phyloP scores from a whole-genome alignment of 352 stramenopile genomes.

The Aphanomyces stellatus region DNA sequence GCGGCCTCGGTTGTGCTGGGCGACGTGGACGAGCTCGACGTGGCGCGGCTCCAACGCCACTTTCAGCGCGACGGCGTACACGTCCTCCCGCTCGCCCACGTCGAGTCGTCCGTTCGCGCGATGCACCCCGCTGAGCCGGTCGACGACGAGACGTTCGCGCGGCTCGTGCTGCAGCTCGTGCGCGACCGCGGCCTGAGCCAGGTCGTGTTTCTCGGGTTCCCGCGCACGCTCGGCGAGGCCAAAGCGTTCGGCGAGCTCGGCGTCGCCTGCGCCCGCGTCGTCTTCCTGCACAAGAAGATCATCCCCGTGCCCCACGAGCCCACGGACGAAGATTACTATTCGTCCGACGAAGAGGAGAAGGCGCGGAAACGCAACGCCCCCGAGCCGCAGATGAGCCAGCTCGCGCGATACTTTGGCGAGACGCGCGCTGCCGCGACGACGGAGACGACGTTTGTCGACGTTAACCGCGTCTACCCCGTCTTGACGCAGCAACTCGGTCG shows the following conservation, averaged over 20 bases:
- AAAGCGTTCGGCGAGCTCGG: not conserved
- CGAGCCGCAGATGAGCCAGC: conserved; percentile 5
- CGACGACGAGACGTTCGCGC: not conserved
- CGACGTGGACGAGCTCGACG: not conserved
- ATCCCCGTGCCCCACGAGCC: not conserved
- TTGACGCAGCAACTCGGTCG: not conserved
- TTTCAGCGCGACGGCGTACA: not conserved
- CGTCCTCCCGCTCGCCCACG: not conserved
- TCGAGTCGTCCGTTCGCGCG: not conserved
- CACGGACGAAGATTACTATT: conserved; percentile 15
- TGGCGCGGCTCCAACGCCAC: not conserved
- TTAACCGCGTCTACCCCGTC: not conserved
- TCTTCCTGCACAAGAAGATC: conserved; percentile 1
- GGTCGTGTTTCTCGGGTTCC: conserved; percentile 9
- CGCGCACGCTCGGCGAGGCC: conserved; percentile 1
- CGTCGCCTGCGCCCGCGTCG: not conserved
- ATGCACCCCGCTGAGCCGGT: not conserved
- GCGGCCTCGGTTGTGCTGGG: not conserved
- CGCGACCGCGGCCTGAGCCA: not conserved
- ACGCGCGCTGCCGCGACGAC: not conserved
- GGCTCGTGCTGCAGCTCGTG: not conserved
- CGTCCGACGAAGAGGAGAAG: conserved; percentile 15
- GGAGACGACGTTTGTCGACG: not conserved
- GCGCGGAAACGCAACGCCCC: not conserved
- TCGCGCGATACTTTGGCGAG: not conserved